These are phyloP conservation scores for Neurospora sublineolata DNA, from an alignment of 495 filamentous ascomycete genomes.

Conservation along the genomic window DNA sequence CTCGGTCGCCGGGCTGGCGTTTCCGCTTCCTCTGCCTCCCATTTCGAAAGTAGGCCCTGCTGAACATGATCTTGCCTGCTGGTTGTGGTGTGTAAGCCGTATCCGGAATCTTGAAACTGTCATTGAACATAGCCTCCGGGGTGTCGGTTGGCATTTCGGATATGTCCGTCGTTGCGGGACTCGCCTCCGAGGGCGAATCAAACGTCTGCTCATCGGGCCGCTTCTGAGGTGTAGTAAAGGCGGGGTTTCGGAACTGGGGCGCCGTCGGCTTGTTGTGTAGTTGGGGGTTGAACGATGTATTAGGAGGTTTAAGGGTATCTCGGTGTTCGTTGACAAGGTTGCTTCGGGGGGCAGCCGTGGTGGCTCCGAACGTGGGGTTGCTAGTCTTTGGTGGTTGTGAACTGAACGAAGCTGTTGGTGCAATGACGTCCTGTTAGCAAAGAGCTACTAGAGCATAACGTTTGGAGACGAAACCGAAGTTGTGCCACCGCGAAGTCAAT, in stretches of 20 bases:
- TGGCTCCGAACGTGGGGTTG: not conserved
- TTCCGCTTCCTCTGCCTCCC: conserved; percentile 36
- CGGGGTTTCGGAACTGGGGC: conserved; percentile 50
- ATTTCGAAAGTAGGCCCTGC: conserved; percentile 19
- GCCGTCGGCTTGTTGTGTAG: conserved; percentile 25
- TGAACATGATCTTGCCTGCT: conserved; percentile 25
- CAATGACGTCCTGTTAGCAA: not conserved
- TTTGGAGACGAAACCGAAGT: not conserved
- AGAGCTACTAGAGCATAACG: not conserved
- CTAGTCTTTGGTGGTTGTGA: not conserved
- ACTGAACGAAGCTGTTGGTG: not conserved
- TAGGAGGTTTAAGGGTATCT: conserved; percentile 11
- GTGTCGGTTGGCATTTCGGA: conserved; percentile 48
- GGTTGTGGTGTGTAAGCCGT: conserved; percentile 28
- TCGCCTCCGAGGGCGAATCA: conserved; percentile 68
- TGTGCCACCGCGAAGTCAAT: not conserved
- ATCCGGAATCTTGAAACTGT: conserved; percentile 16
- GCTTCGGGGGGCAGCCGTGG: not conserved
- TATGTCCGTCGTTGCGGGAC: conserved; percentile 53
- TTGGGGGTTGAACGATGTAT: conserved; percentile 25
- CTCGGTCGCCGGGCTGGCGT: conserved; percentile 27
- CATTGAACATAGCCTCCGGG: conserved; percentile 24
- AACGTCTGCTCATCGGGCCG: conserved; percentile 49
- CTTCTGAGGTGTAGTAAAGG: conserved; percentile 74
- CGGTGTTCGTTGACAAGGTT: not conserved